phyloP scores from a whole-genome alignment of 345 rosid genomes.

The Gossypium australe region DNA sequence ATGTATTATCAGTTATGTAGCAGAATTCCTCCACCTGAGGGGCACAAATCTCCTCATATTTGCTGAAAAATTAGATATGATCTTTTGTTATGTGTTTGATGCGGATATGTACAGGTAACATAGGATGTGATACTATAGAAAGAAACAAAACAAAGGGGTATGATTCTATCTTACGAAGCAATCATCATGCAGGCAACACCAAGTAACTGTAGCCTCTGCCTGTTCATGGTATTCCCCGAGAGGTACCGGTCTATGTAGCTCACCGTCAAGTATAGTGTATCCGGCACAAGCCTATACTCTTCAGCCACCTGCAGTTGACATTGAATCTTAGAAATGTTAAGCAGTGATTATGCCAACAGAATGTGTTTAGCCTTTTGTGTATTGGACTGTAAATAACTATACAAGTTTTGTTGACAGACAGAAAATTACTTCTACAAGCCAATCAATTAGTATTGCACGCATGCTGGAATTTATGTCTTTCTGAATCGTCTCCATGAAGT shows the following conservation, averaged over 20 bases:
- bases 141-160: not conserved
- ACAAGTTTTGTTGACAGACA: not conserved
- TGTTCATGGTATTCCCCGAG: slow-evolving; percentile 70
- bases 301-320: slow-evolving; percentile 71
- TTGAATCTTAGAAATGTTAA: not conserved
- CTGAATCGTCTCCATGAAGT: slow-evolving; percentile 78
- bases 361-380: too few relatives aligned
- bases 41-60: slow-evolving; percentile 88
- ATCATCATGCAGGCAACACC: slow-evolving; percentile 96
- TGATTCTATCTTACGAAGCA: slow-evolving; percentile 60
- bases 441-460: slow-evolving; percentile 84
- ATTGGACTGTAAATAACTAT: too few relatives aligned
- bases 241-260: slow-evolving; percentile 91
- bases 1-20: slow-evolving; percentile 91
- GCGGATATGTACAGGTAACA: too few relatives aligned
- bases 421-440: slow-evolving; percentile 87
- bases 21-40: slow-evolving; percentile 94
- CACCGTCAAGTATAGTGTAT: slow-evolving; percentile 75
- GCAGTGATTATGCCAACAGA: not conserved
- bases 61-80: slow-evolving; percentile 35
- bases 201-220: slow-evolving; percentile 79
- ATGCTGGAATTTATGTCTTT: slow-evolving; percentile 79
- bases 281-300: slow-evolving; percentile 91
- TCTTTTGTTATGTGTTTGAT: slow-evolving; percentile 6
- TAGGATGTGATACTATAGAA: too few relatives aligned